Base-by-base conservation (phyloP, 768 basidiomycete genomes). In the Mycena olivaceomarginata region DNA sequence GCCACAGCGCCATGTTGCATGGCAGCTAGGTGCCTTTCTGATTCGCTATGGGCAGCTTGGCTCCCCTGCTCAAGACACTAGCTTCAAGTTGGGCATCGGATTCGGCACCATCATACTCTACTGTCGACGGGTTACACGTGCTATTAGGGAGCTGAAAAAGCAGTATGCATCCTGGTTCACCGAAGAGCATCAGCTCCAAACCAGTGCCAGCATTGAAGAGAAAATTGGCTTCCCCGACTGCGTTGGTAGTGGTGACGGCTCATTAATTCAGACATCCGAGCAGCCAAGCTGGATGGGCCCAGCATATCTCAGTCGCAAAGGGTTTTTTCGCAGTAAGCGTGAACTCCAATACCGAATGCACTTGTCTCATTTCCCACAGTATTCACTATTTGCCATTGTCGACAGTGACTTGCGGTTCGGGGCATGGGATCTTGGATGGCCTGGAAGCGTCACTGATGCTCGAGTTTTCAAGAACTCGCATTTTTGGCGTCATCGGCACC, bases 11-110 rank as follows among this genome's bases (percentile, higher is more conserved):
- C 82, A 82, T 59, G 76, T 83, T 16, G 12, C 53, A 37, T 80
- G 67, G 70, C 82, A 83, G 65, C 70, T 84, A 4, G 82, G 63
- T 1, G 66, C 74, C 12, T 83, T n/a, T 84, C 80, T 84, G 5
- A 53, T 80, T n/a, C 63, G 79, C 4, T 80, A 81, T 65, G 81
- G 82, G 12, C 73, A 72, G 31, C 75, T 66, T 25, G 83, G 78
- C 8, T 76, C 68, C 16, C 66, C 76, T 31, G 31, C 31, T 31
- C 31, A 31, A 31, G 74, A 77, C 53, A 74, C 76, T 7, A 74
- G 69, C 1, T 65, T 77, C 4, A 78, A 81, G 66, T 45, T 82
- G 31, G 78, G 76, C 11, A 72, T 83, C 65, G 80, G 80, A 8
- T 66, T 72, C 18, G 81, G 83, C 6, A 82, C 82, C 16, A 79